Base-by-base conservation (phyloP, 192 early-diverging fungal genomes). In the Oehlia diaphana region DNA sequence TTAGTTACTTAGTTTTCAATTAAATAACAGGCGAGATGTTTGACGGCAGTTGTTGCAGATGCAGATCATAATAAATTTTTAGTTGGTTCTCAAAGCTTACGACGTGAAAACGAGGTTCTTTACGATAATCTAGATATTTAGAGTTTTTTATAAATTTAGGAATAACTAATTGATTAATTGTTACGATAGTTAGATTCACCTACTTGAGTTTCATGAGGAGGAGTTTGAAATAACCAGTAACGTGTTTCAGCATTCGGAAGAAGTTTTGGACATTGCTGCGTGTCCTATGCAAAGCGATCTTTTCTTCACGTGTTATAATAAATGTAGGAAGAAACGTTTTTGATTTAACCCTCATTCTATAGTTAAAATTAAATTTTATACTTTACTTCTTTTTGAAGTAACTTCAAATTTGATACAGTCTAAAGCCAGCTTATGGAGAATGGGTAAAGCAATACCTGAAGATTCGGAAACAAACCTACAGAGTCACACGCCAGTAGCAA, bases 201-300 rank as follows among this genome's bases (percentile, higher is more conserved):
- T 95, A 23, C 77, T 96, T 35, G 89, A 92, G 23, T 94, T 92
- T 83, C 90, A 94, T 82, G 94, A 95, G 76, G 94, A 95, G 44
- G 81, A 84, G 28, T 84, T 84, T 80, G 87, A 92, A 61, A 87
- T 95, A 21, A 85, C 84, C 2, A 79, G 83, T 19, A 88, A 85
- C 1, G 84, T 88, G 50, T 94, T 89, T 83, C 74, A 74, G 19
- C 95, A 96, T 80, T 80, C 86, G 7, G 83, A 90, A 64, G 92
- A 92, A 72, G 83, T 96, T 23, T 89, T 88, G 87, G 84, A 85
- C 65, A 90, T 95, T 49, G 86, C 92, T 0, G 82, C 92, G 0
- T 90, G 86, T 63, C 91, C 92, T 10, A 63, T 83, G 14, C 79
- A 92, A 26, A 77, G 87, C 5, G 86, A 92, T 68, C 69, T 91